Base-by-base conservation (phyloP, 495 filamentous ascomycete genomes). In the Pseudoneurospora amorphoporcata region DNA sequence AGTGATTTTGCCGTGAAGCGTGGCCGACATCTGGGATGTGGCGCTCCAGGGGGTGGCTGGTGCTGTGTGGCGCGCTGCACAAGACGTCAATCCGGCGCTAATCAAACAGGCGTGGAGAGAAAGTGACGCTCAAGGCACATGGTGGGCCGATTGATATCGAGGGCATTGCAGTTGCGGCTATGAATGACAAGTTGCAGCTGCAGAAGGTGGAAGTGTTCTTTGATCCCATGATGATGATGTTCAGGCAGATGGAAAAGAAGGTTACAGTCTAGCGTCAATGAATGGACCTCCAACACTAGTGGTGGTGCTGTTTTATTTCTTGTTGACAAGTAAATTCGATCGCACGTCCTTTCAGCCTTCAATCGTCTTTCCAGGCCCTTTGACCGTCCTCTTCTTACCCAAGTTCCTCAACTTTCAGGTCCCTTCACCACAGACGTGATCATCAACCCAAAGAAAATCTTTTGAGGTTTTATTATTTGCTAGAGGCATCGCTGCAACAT, bases 211-310 rank as follows among this genome's bases (percentile, higher is more conserved):
- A 91, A 71, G 88, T 88, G 8, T 91, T 86, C 82, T 90, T 87
- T 72, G 89, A 91, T 73, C 88, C 89, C 1, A 79, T 89, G 75
- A 83, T 87, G 43, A 90, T 91, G 89, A n/a, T n/a, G n/a, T 91
- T 91, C 75, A 81, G 88, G 23, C 89, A 90, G 81, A 89, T 91
- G 75, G 85, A 75, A 72, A 41, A 68, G 32, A 68, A 41, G 17
- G 35, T 42, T 16, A n/a, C n/a, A n/a, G n/a, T n/a, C n/a, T n/a
- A n/a, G n/a, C n/a, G n/a, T n/a, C n/a, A n/a, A n/a, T n/a, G n/a
- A n/a, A n/a, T n/a, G n/a, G n/a, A n/a, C n/a, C n/a, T n/a, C n/a
- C n/a, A n/a, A n/a, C n/a, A n/a, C n/a, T n/a, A n/a, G n/a, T n/a
- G n/a, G n/a, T n/a, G n/a, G n/a, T n/a, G n/a, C n/a, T n/a, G n/a